Evolutionary conservation across 345 rosid species (phyloP), one percentile per base, ranked within the genome.

Genomic region (Laguncularia racemosa): DNA sequence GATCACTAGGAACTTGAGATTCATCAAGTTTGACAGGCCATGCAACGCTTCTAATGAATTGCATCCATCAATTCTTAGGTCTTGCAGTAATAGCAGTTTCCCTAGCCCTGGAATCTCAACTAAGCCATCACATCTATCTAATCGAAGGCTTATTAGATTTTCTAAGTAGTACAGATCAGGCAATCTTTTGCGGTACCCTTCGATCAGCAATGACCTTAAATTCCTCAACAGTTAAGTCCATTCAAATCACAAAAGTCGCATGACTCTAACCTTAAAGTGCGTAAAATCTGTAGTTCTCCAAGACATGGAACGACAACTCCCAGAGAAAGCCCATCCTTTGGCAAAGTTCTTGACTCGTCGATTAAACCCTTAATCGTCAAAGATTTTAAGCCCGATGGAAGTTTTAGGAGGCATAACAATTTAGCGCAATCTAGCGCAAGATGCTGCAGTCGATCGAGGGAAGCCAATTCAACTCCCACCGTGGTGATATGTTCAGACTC

Each of bases 31-130:
- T 20, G 52, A 58, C 4, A 23, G 1, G 13, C 18, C 23, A 0
- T 4, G 1, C 0, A 58, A n/a, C 52, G 11, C 28, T 58, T 47
- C 52, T 1, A 58, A 15, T 16, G 43, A 58, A 21, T 48, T 28
- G 16, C 45, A 58, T 0, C 43, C 16, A 20, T 16, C 16, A 12
- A 58, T 28, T 15, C 48, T 0, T 5, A 58, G 47, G 12, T 46
- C 33, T 23, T 58, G 16, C 61, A 58, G 23, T 40, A 15, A 45
- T 44, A 46, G 51, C 17, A 23, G 20, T 19, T 40, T 13, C 28
- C 48, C 44, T 10, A 58, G 13, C 13, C 44, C 61, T 58, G 18
- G 50, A 46, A 58, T 58, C 43, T 47, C 61, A 46, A 15, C 52
- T 20, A 47, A 44, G 1, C 16, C 28, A 0, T 12, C 20, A 26